Conservation (phyloP, 208 protist species). For the Trypanosoma theileri region DNA sequence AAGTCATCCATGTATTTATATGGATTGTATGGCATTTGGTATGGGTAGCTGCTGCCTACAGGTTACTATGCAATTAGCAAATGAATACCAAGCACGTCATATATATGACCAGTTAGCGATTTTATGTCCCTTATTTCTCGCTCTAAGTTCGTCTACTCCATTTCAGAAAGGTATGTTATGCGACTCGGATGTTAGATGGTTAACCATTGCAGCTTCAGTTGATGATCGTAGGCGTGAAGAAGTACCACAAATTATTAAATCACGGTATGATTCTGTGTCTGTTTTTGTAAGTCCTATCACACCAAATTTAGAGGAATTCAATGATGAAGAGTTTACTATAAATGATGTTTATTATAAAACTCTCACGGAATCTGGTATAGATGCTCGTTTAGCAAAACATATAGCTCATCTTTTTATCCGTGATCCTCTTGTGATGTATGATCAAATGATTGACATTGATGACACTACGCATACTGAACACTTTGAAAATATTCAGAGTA, state of each 20-base stretch:
- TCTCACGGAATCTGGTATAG: conserved; percentile 87
- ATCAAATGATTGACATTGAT: conserved; percentile 93
- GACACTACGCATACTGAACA: conserved; percentile 94
- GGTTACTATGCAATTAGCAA: conserved; percentile 95
- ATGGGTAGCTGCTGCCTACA: conserved; percentile 99
- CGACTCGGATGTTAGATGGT: conserved; percentile 96
- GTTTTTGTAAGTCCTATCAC: conserved; percentile 84
- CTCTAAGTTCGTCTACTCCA: conserved; percentile 95
- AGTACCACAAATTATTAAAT: conserved; percentile 93
- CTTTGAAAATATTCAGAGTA: conserved; percentile 99
- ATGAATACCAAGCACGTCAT: conserved; percentile 92
- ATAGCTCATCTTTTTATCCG: conserved; percentile 98
- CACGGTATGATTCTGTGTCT: conserved; percentile 96
- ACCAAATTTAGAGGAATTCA: conserved; percentile 81
- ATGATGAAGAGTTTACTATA: conserved; percentile 83
- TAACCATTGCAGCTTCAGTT: conserved; percentile 95
- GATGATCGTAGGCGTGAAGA: conserved; percentile 95
- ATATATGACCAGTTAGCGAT: conserved; percentile 98
- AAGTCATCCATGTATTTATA: conserved; percentile 95
- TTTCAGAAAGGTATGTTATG: conserved; percentile 96
- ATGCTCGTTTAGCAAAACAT: conserved; percentile 93
- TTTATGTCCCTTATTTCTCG: conserved; percentile 95
- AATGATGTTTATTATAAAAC: conserved; percentile 80
- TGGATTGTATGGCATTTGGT: conserved; percentile 99
- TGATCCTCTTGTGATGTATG: conserved; percentile 98